Evolutionary conservation across 129 eudicot species (phyloP).

Genomic region (Flaveria linearis): DNA sequence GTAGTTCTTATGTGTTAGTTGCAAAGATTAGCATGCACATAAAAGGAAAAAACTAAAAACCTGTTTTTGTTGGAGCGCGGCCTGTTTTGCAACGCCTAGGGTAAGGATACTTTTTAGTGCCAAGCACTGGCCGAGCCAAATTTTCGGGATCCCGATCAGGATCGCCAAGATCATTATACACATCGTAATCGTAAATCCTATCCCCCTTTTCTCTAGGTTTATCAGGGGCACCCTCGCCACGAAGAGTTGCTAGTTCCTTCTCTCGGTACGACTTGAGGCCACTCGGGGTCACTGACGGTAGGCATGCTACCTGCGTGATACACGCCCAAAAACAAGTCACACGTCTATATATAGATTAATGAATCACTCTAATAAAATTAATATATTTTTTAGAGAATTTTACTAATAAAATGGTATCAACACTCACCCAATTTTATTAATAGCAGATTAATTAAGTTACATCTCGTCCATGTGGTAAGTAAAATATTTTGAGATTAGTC

Average conservation of each 20-base stretch:
- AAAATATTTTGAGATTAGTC: neutral
- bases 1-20: too few species aligned
- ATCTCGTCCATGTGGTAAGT: too few species aligned
- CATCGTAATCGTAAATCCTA: conserved; percentile 77
- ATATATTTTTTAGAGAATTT: neutral
- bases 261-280: conserved; percentile 53
- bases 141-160: conserved; percentile 41
- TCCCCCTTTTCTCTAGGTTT: conserved; percentile 48
- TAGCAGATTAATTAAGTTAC: too few species aligned
- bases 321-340: neutral
- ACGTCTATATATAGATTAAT: neutral
- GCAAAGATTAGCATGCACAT: neutral
- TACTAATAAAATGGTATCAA: too few species aligned
- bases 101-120: conserved; percentile 59
- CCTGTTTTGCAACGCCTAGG: conserved; percentile 88
- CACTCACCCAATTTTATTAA: too few species aligned
- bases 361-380: neutral
- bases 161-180: conserved; percentile 74
- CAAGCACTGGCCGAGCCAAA: conserved; percentile 58
- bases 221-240: conserved; percentile 52
- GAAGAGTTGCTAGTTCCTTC: conserved; percentile 47
- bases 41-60: neutral
- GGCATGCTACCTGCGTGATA: conserved; percentile 33
- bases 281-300: conserved; percentile 68
- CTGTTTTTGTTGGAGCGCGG: conserved; percentile 30